Percentiles rank a stretch among this genome's conserved stretches.
Evolutionary conservation across 495 filamentous ascomycete species (phyloP).

Genomic region (Penicillium mononematosum): DNA sequence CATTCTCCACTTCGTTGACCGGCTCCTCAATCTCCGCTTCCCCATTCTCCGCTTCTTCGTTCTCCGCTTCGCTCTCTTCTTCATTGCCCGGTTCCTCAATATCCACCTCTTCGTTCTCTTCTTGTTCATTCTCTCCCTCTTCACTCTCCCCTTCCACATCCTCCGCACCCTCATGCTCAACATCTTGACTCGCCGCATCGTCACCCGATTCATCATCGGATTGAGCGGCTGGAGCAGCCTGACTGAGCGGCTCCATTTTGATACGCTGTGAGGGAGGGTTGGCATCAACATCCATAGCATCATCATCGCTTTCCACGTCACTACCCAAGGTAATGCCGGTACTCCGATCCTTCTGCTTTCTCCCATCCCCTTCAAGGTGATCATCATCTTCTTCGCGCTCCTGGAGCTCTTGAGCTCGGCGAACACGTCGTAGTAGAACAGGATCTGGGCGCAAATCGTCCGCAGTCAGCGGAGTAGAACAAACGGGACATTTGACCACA

Average conservation of each 20-base stretch:
- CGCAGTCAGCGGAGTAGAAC: conserved; percentile 38
- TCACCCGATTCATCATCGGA: conserved; percentile 6
- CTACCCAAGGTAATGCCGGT: conserved; percentile 23
- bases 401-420: conserved; percentile 34
- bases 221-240: background rate
- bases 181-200: conserved; percentile 1
- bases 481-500: conserved; percentile 51
- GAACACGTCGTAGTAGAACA: conserved; percentile 43
- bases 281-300: conserved; percentile 29
- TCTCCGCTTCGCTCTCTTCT: background rate
- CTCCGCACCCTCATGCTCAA: background rate
- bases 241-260: conserved; percentile 7
- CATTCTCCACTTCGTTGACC: background rate
- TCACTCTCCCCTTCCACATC: background rate
- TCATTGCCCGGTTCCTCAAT: background rate
- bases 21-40: background rate
- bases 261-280: conserved; percentile 6
- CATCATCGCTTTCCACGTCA: conserved; percentile 21
- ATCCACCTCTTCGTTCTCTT: background rate
- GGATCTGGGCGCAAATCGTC: conserved; percentile 44
- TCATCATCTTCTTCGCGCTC: conserved; percentile 42
- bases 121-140: background rate
- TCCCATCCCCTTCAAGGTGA: conserved; percentile 25
- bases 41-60: background rate
- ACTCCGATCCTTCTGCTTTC: conserved; percentile 3